These are phyloP conservation scores for Helicostylum pulchrum DNA, from an alignment of 192 early-diverging fungal genomes.

Conservation along the genomic window DNA sequence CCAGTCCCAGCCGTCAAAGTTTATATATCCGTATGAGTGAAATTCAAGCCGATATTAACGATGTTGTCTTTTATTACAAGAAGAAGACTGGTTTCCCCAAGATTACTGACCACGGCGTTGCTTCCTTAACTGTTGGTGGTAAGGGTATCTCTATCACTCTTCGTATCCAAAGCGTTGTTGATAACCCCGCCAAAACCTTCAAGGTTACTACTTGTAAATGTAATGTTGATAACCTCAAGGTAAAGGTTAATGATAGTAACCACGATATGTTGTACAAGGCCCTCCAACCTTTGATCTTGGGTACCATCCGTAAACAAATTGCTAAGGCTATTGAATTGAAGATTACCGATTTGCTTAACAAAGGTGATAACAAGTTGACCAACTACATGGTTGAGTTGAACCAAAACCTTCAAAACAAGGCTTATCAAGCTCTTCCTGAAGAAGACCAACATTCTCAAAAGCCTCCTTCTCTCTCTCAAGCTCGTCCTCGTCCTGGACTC, in stretches of 20 bases:
- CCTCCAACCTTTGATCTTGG: constrained; percentile 35
- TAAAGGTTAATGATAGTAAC: constrained; percentile 8
- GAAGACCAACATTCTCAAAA: neutral
- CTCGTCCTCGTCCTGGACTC: constrained; percentile 10
- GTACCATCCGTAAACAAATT: constrained; percentile 37
- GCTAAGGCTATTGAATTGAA: constrained; percentile 36
- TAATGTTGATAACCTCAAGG: constrained; percentile 17
- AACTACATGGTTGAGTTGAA: constrained; percentile 1
- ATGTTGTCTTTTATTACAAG: constrained; percentile 40
- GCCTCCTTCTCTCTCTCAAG: neutral
- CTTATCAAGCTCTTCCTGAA: constrained; percentile 2
- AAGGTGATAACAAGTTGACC: constrained; percentile 25
- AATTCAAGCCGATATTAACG: constrained; percentile 34
- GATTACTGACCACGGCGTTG: constrained; percentile 37
- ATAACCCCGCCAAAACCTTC: constrained; percentile 31
- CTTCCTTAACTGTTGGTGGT: constrained; percentile 17
- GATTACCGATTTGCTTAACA: constrained; percentile 22
- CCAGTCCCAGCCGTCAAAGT: constrained; percentile 24
- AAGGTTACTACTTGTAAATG: constrained; percentile 34
- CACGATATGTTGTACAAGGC: constrained; percentile 25
- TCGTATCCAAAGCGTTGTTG: constrained; percentile 27
- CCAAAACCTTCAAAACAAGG: constrained; percentile 1
- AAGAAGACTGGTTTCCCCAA: constrained; percentile 40
- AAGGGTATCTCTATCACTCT: constrained; percentile 25
- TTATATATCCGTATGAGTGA: constrained; percentile 35